A percentile compares a stretch with the other conserved stretches of the same genome.
Conservation (phyloP, 164 flowering plant species). For the Stephania japonica region DNA sequence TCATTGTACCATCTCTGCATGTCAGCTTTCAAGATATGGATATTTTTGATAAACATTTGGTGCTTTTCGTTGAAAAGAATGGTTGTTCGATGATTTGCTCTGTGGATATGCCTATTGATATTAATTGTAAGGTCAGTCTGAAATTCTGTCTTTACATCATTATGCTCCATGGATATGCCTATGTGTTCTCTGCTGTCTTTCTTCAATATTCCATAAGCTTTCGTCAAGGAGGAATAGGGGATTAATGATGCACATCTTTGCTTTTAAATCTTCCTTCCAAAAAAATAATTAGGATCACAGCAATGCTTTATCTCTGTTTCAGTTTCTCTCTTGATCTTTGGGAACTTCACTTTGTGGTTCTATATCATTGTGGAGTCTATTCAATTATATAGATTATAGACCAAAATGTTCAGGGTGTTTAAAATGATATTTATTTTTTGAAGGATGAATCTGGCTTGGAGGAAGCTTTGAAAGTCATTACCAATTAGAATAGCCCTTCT, state of each 20-base stretch:
- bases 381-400: too few relatives aligned
- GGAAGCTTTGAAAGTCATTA: too few relatives aligned
- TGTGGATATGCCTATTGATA: slow-evolving; percentile 52
- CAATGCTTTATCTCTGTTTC: too few relatives aligned
- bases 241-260: neutral
- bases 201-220: neutral
- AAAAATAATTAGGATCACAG: too few relatives aligned
- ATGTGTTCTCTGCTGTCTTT: slow-evolving; percentile 7
- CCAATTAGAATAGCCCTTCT: too few relatives aligned
- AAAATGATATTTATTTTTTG: too few relatives aligned
- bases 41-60: slow-evolving; percentile 67
- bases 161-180: neutral
- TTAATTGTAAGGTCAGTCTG: slow-evolving; percentile 41
- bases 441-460: too few relatives aligned
- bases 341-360: too few relatives aligned
- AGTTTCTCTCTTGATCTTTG: too few relatives aligned
- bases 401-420: too few relatives aligned
- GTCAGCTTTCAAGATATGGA: slow-evolving; percentile 75
- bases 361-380: too few relatives aligned
- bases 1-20: slow-evolving; percentile 56
- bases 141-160: neutral
- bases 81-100: slow-evolving; percentile 64
- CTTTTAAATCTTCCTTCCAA: too few relatives aligned
- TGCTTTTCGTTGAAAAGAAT: slow-evolving; percentile 54
- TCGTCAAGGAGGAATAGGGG: neutral